Evolutionary conservation across 495 filamentous ascomycete species (phyloP).

Genomic region (Pyrenula aspistea): DNA sequence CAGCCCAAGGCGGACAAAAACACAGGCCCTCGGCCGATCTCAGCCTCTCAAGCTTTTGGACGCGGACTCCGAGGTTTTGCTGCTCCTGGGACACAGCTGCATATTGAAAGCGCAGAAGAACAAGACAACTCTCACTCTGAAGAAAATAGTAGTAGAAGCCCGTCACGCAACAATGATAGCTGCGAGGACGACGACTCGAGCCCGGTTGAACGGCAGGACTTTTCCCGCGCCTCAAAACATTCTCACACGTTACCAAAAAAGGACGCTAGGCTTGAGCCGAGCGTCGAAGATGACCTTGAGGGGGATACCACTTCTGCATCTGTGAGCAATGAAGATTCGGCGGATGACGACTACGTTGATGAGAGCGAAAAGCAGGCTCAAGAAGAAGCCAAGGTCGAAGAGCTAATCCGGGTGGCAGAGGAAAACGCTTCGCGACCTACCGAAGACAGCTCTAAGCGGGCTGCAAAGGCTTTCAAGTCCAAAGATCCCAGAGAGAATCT

Average conservation of each 20-base stretch:
- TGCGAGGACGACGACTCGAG: background rate
- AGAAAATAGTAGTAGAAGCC: background rate
- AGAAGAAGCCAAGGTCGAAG: constrained; percentile 54
- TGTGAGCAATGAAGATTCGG: constrained; percentile 16
- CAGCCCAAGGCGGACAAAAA: background rate
- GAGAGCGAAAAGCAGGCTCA: constrained; percentile 51
- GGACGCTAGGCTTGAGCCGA: constrained; percentile 13
- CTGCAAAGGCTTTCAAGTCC: constrained; percentile 50
- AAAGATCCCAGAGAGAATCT: constrained; percentile 54
- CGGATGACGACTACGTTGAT: constrained; percentile 41
- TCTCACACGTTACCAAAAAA: constrained; percentile 2
- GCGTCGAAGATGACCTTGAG: constrained; percentile 9
- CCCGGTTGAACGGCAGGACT: background rate
- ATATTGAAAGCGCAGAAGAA: background rate
- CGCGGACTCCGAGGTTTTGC: constrained; percentile 61
- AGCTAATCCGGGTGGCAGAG: constrained; percentile 53
- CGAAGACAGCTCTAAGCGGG: constrained; percentile 48
- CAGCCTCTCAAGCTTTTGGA: constrained; percentile 35
- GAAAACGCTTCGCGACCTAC: constrained; percentile 36
- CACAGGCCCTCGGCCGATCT: background rate
- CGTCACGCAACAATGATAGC: background rate
- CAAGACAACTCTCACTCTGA: background rate
- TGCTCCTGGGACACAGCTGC: constrained; percentile 47
- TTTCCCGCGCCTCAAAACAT: background rate
- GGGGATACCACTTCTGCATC: constrained; percentile 4